A percentile compares a stretch with the other conserved stretches of the same genome.
phyloP scores from a whole-genome alignment of 768 basidiomycete genomes.

The Termitomyces sp. region DNA sequence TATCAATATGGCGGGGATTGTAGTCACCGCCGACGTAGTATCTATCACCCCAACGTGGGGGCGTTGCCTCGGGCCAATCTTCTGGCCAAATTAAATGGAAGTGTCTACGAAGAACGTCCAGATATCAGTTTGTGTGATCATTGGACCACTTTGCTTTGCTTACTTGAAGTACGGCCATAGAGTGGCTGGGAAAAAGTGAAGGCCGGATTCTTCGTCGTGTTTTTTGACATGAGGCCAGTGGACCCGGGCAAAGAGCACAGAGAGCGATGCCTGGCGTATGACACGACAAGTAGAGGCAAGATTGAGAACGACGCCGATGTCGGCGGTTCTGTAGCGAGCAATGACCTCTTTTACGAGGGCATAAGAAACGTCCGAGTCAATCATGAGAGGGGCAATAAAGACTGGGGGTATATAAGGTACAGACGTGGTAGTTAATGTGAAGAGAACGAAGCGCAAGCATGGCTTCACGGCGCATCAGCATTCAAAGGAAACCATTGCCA shows the following conservation, averaged over 20 bases:
- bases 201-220: constrained; percentile 26
- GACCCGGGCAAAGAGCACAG: constrained; percentile 27
- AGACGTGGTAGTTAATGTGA: constrained; percentile 4
- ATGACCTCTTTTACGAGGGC: constrained; percentile 18
- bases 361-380: constrained; percentile 20
- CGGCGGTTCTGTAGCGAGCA: constrained; percentile 8
- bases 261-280: constrained; percentile 22
- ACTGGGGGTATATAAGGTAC: not conserved
- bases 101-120: constrained; percentile 16
- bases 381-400: constrained; percentile 6
- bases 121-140: not conserved
- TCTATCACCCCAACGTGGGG: constrained; percentile 33
- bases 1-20: constrained; percentile 28
- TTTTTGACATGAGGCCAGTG: constrained; percentile 35
- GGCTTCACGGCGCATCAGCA: too few species aligned
- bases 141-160: constrained; percentile 4
- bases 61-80: constrained; percentile 35
- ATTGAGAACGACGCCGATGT: constrained; percentile 16
- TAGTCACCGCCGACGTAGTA: constrained; percentile 28
- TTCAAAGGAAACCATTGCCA: not conserved
- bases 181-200: constrained; percentile 32
- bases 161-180: constrained; percentile 34
- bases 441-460: not conserved
- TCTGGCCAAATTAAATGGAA: constrained; percentile 37
- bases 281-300: constrained; percentile 22